Base-by-base conservation (phyloP, 2,329 filamentous ascomycete species). In the Epichloe scottii region DNA sequence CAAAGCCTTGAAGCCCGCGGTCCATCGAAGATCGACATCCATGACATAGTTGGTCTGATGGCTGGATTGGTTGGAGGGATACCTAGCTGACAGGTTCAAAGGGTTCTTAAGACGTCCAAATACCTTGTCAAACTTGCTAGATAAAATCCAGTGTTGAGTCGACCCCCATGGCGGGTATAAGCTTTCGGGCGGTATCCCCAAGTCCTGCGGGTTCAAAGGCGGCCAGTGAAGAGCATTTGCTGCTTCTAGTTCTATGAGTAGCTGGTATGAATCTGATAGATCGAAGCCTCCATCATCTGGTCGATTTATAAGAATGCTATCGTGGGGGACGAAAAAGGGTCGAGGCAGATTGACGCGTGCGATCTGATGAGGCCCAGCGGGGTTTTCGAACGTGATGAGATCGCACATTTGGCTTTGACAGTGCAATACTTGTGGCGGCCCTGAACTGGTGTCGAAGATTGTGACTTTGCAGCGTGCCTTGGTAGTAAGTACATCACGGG, bases 371-470 rank as follows among this genome's bases (percentile, higher is more conserved):
- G 69, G 68, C 30, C 69, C 72, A 48, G 70, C 66, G 2, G 72
- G 64, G 38, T 75, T 74, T 56, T 73, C 71, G 58, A 71, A 75
- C 3, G 75, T 66, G 48, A 68, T 72, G 54, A 81, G 64, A 42
- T 71, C 71, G 63, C 77, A 80, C 8, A 73, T 63, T 58, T 80
- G 75, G 54, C 71, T 78, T 58, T 77, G 71, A 55, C 75, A 76
- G 57, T 78, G 70, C 52, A 81, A 61, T 6, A 77, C 65, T 48
- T 71, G 66, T 30, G 66, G 59, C 53, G 66, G 63, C 46, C 63
- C 67, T 17, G 60, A 60, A 49, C 60, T 63, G 46, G 60, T 54
- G 52, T 69, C 67, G 33, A 59, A 63, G 51, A 70, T 61, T 33
- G 66, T 69, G 53, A 70, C 62, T 55, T 67, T 63, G 52, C 68